These are phyloP conservation scores for Orbilia oligospora DNA, from an alignment of 2,329 filamentous ascomycete genomes.

Conservation along the genomic window DNA sequence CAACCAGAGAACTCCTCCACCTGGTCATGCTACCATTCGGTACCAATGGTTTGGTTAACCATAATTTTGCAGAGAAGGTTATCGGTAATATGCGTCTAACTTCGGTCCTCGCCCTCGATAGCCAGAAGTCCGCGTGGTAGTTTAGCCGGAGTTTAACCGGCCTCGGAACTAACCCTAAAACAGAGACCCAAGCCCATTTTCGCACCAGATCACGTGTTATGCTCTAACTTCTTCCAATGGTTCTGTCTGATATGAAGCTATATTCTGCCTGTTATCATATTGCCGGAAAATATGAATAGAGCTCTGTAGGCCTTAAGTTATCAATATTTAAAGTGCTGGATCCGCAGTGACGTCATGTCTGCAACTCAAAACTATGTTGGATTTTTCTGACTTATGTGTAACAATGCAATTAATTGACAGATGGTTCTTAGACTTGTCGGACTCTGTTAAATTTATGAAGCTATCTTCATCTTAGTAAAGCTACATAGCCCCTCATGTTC, in stretches of 20 bases:
- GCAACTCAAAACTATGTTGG: slow-evolving; percentile 16
- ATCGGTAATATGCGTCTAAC: slow-evolving; percentile 58
- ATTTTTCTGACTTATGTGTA: no score
- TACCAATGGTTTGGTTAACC: slow-evolving; percentile 51
- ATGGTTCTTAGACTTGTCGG: no score
- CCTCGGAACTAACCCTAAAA: neutral
- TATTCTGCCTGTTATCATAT: slow-evolving; percentile 16
- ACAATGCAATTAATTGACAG: no score
- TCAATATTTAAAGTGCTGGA: neutral
- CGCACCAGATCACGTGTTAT: slow-evolving; percentile 1
- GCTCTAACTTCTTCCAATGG: no score
- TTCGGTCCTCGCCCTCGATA: slow-evolving; percentile 50
- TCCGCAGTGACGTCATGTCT: neutral
- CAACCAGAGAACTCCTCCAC: slow-evolving; percentile 50
- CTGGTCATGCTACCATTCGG: slow-evolving; percentile 38
- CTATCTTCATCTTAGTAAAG: no score
- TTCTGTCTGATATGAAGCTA: neutral
- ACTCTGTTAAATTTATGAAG: no score
- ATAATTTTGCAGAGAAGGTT: slow-evolving; percentile 56
- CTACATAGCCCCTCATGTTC: no score
- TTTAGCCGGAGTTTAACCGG: slow-evolving; percentile 61
- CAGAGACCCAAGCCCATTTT: neutral
- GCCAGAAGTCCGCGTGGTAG: slow-evolving; percentile 39
- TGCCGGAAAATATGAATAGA: neutral
- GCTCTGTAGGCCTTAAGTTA: neutral